Evolutionary conservation across 305 asterid genomes (phyloP).

Genomic region (Fraxinus albicans): DNA sequence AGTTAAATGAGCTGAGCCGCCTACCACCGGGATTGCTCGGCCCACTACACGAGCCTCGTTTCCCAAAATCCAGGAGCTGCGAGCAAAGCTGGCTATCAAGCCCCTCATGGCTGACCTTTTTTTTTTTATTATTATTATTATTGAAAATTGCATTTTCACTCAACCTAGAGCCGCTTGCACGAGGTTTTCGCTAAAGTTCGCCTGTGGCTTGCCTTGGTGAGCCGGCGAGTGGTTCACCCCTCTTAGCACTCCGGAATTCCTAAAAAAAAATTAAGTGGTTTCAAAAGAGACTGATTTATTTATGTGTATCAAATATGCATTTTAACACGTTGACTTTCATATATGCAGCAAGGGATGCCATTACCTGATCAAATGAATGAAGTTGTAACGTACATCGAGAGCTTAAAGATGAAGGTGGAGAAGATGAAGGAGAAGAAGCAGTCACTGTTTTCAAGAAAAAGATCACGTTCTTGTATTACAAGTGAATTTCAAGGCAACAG

Average conservation of each 20-base stretch:
- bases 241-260: background rate
- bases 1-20: background rate
- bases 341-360: background rate
- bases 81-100: background rate
- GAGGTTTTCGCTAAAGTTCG: background rate
- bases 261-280: background rate
- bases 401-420: background rate
- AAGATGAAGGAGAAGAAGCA: background rate
- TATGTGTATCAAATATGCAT: background rate
- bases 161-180: background rate
- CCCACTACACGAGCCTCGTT: background rate
- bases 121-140: too few species aligned
- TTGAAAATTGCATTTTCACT: background rate
- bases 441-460: background rate
- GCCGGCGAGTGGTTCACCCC: background rate
- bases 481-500: background rate
- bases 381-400: background rate
- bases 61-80: background rate
- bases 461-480: background rate
- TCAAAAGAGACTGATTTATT: background rate
- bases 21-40: background rate
- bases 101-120: background rate
- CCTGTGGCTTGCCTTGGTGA: background rate
- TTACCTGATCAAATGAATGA: background rate
- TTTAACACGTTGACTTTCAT: background rate